Evolutionary conservation across 495 filamentous ascomycete genomes (phyloP), one percentile per base, ranked within the genome.

Genomic region (Tuber borchii): DNA sequence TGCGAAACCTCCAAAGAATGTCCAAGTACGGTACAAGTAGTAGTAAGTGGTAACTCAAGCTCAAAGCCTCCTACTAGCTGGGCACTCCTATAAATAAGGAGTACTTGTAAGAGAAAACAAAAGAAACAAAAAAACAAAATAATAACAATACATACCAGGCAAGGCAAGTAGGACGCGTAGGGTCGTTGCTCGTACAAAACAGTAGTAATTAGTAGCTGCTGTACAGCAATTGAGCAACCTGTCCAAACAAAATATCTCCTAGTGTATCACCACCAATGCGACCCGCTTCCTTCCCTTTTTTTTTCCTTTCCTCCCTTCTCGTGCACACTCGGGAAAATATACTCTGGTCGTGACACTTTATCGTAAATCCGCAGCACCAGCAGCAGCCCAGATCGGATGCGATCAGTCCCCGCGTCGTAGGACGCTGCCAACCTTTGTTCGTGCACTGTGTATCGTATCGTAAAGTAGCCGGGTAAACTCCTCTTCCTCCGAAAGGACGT

Each of bases 101-200:
- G 22, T 72, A n/a, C n/a, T n/a, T n/a, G n/a, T n/a, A 73, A 72
- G 40, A 70, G 70, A 68, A 68, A 70, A 79, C 75, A 74, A 46
- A 69, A 69, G n/a, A 31, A 70, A 71, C 20, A 31, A 70, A 68
- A 69, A 2, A 48, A 71, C 34, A 43, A 26, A 42, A 42, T 65
- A 20, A 42, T 26, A 42, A n/a, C n/a, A n/a, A 42, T 45, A 79
- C 77, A 40, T 75, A 75, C 77, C 61, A 4, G 17, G 31, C 56
- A 17, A 2, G 34, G 14, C 56, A 34, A 65, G 31, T 34, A 65
- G 1, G 14, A 26, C 5, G 6, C 14, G 56, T 34, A 2, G 12
- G 12, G 14, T 65, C 31, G 56, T 6, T 1, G 56, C 56, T 34
- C 56, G 56, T 19, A 34, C 12, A 19, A 26, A 31, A 31, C 12